Base-by-base conservation (phyloP, 495 filamentous ascomycete genomes). In the Penicillium cataractarum region DNA sequence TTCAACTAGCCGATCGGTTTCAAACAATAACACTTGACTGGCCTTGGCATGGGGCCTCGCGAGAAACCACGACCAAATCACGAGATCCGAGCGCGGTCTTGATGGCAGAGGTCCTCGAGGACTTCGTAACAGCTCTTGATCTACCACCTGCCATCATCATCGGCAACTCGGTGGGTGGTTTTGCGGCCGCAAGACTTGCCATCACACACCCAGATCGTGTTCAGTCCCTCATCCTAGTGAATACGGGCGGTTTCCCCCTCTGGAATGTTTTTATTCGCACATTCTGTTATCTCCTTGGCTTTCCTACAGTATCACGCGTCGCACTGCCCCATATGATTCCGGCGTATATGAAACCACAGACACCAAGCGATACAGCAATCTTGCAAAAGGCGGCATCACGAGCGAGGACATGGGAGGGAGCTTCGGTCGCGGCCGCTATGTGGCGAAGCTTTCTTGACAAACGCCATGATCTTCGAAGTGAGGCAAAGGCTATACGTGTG, bases 141-240 rank as follows among this genome's bases (percentile, higher is more conserved):
- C 53, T 56, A 35, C 53, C 53, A 6, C 53, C 53, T 24, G 53
- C 53, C 7, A 32, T 55, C n/a, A 19, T 55, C 32, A 55, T 55
- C 15, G 53, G 53, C 2, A 56, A 56, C 22, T 56, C 53, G 15
- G 53, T 40, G 15, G 53, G 53, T n/a, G 53, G 53, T 22, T 56
- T 56, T 13, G 53, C 53, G 21, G 53, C 53, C 13, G 33, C 56
- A 26, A 64, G 56, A 29, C 51, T 35, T 33, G 29, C 58, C 19
- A 52, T 52, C 15, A 60, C 61, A 2, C 62, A 55, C n/a, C 44
- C 48, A 12, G 21, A 40, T 8, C 21, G 32, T 6, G 49, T 52
- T 12, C 49, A 32, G 13, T 15, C 26, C 13, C 49, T 52, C 15
- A 32, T 52, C 3, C 10, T 52, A 15, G 49, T 52, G 15, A 52